Conservation (phyloP, 345 rosid genomes). For the Pistacia integerrima region DNA sequence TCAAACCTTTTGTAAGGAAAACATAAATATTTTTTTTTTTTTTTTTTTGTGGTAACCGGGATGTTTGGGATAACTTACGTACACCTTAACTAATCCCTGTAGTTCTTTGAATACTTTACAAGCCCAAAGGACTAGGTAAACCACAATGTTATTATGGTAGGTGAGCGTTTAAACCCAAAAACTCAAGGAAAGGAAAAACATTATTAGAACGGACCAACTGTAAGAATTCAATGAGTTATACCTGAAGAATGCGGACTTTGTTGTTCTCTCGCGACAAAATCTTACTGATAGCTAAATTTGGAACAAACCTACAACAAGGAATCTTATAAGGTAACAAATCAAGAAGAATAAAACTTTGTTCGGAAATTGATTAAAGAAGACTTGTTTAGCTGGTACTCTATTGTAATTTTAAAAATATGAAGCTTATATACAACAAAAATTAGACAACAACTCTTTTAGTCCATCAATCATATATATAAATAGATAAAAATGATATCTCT, state of each 20-base stretch:
- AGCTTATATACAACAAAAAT: not conserved
- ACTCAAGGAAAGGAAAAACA: not conserved
- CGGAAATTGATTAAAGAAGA: not conserved
- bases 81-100: too few relatives aligned
- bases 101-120: too few relatives aligned
- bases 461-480: not conserved
- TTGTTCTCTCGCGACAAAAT: constrained; percentile 87
- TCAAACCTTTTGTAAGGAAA: not conserved
- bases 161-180: too few relatives aligned
- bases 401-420: constrained; percentile 1
- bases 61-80: too few relatives aligned
- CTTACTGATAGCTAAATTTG: constrained; percentile 92
- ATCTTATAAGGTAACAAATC: constrained; percentile 3
- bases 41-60: too few relatives aligned
- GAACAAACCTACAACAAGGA: constrained; percentile 75
- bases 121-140: too few relatives aligned
- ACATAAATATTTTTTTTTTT: not conserved
- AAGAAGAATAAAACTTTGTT: not conserved
- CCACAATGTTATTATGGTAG: too few relatives aligned
- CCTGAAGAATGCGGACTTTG: constrained; percentile 93
- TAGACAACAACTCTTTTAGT: not conserved
- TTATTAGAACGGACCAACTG: not conserved
- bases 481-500: not conserved
- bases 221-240: constrained; percentile 24
- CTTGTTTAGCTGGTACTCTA: not conserved